phyloP scores from a whole-genome alignment of 1,284 basidiomycete genomes.

The Hemileia vastatrix region DNA sequence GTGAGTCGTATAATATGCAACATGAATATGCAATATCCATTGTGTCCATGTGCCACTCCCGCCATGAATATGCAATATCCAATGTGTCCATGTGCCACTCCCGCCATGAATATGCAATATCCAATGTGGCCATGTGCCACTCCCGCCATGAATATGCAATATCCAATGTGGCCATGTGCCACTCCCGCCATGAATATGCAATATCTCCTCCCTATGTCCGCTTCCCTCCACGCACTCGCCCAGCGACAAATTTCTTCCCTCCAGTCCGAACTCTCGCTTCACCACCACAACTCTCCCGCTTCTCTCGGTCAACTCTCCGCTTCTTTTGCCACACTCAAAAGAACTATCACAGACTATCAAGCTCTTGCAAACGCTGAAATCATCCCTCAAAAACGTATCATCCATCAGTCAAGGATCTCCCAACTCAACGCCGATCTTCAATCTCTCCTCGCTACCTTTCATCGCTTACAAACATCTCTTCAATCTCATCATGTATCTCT shows the following conservation, averaged over 20 bases:
- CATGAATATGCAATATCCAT: too few relatives aligned
- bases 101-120: too few relatives aligned
- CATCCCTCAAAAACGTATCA: slow-evolving; percentile 46
- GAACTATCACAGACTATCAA: slow-evolving; percentile 89
- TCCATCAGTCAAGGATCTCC: slow-evolving; percentile 12
- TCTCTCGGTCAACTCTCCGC: slow-evolving; percentile 90
- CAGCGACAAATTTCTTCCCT: slow-evolving; percentile 81
- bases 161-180: too few relatives aligned
- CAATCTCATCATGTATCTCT: slow-evolving; percentile 43
- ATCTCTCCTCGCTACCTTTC: slow-evolving; percentile 3
- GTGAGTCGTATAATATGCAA: too few relatives aligned
- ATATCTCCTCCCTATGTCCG: too few relatives aligned
- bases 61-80: too few relatives aligned
- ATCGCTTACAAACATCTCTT: slow-evolving; percentile 45
- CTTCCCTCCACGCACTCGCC: slow-evolving; percentile 80
- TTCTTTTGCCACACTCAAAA: slow-evolving; percentile 75
- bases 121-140: too few relatives aligned
- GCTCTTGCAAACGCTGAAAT: slow-evolving; percentile 88
- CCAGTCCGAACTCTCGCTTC: slow-evolving; percentile 66
- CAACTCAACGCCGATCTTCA: slow-evolving; percentile 4
- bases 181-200: too few relatives aligned
- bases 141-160: too few relatives aligned
- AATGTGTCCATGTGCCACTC: too few relatives aligned
- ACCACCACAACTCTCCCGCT: too few relatives aligned
- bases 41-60: too few relatives aligned